Base-by-base conservation (phyloP, 805 yeast genomes). In the Debaryomyces castellii region DNA sequence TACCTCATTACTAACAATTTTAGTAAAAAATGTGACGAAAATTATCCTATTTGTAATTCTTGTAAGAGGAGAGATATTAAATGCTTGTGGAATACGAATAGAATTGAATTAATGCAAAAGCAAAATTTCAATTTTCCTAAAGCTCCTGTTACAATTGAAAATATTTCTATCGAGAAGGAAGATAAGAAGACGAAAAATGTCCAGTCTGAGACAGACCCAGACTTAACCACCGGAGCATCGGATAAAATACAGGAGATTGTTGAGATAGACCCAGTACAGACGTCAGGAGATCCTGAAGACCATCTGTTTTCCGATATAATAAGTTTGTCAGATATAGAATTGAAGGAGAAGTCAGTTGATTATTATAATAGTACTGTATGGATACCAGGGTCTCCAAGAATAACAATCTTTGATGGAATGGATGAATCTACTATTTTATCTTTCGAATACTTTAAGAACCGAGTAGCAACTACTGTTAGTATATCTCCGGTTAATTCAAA, bases 1-100 rank as follows among this genome's bases (percentile, higher is more conserved):
- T 14, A 11, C 33, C 25, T 25, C 4, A 2, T 12, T 28, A 28
- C 34, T 35, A 35, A 35, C 24, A 35, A 25, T 2, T 2, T 51
- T 41, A 49, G 52, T 35, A 50, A 57, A 41, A 55, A 55, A 32
- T 60, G 65, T 41, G 63, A 60, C 38, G 63, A 60, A 48, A 27
- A 20, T 3, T 55, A 51, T 36, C 65, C 65, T 2, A 23, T 33
- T 6, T 60, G 65, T 42, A 43, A 51, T 6, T 48, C 45, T 14
- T 60, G 65, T 37, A 39, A 23, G 9, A 25, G 24, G 9, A 18
- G 59, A 24, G 44, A 47, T 2, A 21, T 47, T 6, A 49, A 47
- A 20, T 59, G 62, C 43, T 41, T 45, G 14, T 57, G 53, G 54
- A 30, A 9, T 21, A 23, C 16, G 3, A 23, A 21, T 36, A 21